These are phyloP conservation scores for Pleurotus eryngii DNA, from an alignment of 768 basidiomycete genomes.

Conservation along the genomic window DNA sequence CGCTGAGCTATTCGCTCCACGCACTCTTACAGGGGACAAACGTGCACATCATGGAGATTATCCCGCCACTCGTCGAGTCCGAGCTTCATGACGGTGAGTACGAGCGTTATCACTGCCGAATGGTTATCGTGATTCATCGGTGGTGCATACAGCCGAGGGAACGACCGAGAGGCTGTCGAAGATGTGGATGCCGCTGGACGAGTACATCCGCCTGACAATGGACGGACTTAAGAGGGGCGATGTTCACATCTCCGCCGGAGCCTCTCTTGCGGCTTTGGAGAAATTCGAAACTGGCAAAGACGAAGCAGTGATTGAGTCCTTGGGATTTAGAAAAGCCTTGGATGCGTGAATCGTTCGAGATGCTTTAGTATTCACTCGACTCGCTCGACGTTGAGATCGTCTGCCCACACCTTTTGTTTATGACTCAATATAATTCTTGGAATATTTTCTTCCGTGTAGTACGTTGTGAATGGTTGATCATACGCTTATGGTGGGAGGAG, in stretches of 20 bases:
- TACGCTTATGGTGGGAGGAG: too few species aligned
- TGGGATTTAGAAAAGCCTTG: neutral
- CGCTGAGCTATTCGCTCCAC: constrained; percentile 44
- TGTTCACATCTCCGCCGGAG: constrained; percentile 24
- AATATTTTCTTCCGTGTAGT: too few species aligned
- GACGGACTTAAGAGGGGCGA: constrained; percentile 35
- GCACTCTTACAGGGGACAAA: constrained; percentile 45
- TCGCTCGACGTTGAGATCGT: too few species aligned
- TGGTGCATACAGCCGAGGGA: constrained; percentile 40
- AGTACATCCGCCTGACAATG: constrained; percentile 38
- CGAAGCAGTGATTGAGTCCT: constrained; percentile 13
- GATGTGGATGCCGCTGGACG: constrained; percentile 51
- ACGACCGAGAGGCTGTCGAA: constrained; percentile 46
- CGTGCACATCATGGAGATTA: constrained; percentile 52
- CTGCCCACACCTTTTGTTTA: too few species aligned
- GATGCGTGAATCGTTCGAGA: too few species aligned
- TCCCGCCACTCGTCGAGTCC: constrained; percentile 62
- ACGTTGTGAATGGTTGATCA: too few species aligned
- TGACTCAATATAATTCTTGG: too few species aligned
- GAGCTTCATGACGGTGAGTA: constrained; percentile 56
- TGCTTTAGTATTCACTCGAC: too few species aligned
- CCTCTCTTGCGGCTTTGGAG: constrained; percentile 20
- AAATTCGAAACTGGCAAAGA: constrained; percentile 32
- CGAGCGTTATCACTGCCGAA: neutral
- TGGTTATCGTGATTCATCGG: neutral